Evolutionary conservation across 139 green algal species (phyloP).

Genomic region (Asterochloris erici): DNA sequence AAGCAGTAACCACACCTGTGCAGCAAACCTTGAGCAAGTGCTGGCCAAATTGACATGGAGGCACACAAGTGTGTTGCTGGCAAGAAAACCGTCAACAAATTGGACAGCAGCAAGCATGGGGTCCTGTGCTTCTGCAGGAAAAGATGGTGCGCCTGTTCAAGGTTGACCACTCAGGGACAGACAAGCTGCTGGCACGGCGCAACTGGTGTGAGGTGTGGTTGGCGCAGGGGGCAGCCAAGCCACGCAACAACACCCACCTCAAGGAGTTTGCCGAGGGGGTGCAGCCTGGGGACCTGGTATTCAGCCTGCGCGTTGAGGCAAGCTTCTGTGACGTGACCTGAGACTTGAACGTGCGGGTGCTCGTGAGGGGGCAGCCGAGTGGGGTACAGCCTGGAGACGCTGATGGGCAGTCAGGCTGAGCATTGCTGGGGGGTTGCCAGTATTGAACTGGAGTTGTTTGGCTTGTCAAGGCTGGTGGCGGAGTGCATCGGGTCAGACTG

Average conservation of each 20-base stretch:
- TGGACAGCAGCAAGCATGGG: no score
- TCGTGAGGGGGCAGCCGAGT: neutral
- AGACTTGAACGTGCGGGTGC: neutral
- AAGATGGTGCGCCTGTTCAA: constrained; percentile 8
- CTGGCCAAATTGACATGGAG: neutral
- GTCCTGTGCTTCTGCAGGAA: neutral
- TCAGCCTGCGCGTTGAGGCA: constrained; percentile 5
- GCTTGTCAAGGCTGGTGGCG: neutral
- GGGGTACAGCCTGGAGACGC: neutral
- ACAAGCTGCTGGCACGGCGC: constrained; percentile 2
- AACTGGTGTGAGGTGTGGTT: constrained; percentile 13
- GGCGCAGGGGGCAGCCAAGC: neutral
- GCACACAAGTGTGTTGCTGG: neutral
- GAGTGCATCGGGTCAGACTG: no score
- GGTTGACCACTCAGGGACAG: neutral
- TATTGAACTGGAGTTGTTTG: neutral
- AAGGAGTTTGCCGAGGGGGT: neutral
- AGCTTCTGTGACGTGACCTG: neutral
- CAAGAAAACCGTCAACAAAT: neutral
- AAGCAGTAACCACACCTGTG: neutral
- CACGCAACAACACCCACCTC: neutral
- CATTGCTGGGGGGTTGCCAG: no score
- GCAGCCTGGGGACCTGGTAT: neutral
- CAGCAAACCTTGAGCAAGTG: neutral
- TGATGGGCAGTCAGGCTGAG: neutral